phyloP scores from a whole-genome alignment of 2,329 filamentous ascomycete genomes.

The Penicillium sp. region DNA sequence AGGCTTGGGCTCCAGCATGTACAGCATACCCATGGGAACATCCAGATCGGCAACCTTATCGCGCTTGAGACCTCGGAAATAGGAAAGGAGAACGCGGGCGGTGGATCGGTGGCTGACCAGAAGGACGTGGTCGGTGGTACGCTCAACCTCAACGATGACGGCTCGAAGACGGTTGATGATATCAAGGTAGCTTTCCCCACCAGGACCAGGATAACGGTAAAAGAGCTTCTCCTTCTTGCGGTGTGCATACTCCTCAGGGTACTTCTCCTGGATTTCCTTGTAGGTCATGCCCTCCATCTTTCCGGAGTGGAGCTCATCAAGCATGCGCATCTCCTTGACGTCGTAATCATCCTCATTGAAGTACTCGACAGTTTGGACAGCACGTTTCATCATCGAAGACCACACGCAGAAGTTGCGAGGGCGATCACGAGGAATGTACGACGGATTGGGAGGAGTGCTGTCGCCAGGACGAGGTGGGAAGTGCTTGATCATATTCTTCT shows the following conservation, averaged over 20 bases:
- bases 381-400: slow-evolving; percentile 95
- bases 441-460: slow-evolving; percentile 91
- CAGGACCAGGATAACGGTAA: slow-evolving; percentile 94
- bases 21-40: slow-evolving; percentile 89
- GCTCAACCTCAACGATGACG: slow-evolving; percentile 95
- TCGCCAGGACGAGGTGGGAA: slow-evolving; percentile 92
- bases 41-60: slow-evolving; percentile 94
- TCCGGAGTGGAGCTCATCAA: slow-evolving; percentile 94
- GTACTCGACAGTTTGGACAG: slow-evolving; percentile 81
- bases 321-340: slow-evolving; percentile 95
- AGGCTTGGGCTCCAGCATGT: slow-evolving; percentile 94
- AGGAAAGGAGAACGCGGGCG: slow-evolving; percentile 88
- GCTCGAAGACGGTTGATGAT: slow-evolving; percentile 93
- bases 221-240: slow-evolving; percentile 85
- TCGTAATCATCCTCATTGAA: slow-evolving; percentile 97
- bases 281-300: slow-evolving; percentile 95
- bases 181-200: slow-evolving; percentile 94
- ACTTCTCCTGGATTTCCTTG: slow-evolving; percentile 77
- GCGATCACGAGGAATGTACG: slow-evolving; percentile 62
- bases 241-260: slow-evolving; percentile 78
- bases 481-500: slow-evolving; percentile 73
- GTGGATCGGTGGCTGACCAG: slow-evolving; percentile 92
- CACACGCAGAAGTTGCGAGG: slow-evolving; percentile 94
- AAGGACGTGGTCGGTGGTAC: slow-evolving; percentile 92
- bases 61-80: slow-evolving; percentile 90